A percentile compares a stretch with the other conserved stretches of the same genome.
Conservation (phyloP, 495 filamentous ascomycete genomes). For the Daldinia grandis region DNA sequence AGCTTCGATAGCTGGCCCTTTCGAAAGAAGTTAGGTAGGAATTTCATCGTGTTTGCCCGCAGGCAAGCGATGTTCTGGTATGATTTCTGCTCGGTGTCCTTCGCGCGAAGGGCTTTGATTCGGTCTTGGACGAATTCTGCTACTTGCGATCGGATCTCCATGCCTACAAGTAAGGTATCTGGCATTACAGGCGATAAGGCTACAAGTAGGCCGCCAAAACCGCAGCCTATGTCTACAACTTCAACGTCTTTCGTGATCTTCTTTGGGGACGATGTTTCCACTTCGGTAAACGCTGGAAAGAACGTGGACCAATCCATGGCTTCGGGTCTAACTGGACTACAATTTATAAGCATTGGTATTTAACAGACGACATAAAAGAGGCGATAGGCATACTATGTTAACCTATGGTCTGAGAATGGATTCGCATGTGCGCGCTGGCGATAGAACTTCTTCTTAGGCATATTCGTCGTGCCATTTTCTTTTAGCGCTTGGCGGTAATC, state of each 20-base stretch:
- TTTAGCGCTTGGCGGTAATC: constrained; percentile 68
- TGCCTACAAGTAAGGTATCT: constrained; percentile 81
- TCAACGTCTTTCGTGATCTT: constrained; percentile 75
- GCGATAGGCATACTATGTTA: constrained; percentile 76
- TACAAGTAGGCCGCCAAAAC: constrained; percentile 90
- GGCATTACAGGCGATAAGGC: constrained; percentile 84
- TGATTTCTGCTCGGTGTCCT: constrained; percentile 63
- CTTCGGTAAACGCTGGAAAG: constrained; percentile 73
- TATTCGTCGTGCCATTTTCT: constrained; percentile 50
- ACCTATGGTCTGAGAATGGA: constrained; percentile 90
- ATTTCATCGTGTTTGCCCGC: constrained; percentile 97
- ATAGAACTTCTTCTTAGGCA: constrained; percentile 95
- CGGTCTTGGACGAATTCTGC: constrained; percentile 87
- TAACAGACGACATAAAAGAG: background rate
- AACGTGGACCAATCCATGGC: constrained; percentile 90
- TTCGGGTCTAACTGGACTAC: constrained; percentile 79
- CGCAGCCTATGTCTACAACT: constrained; percentile 97
- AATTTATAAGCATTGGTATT: constrained; percentile 16
- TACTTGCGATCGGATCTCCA: constrained; percentile 92
- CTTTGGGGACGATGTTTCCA: constrained; percentile 36
- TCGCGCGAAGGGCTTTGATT: constrained; percentile 78
- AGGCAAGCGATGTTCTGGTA: constrained; percentile 90
- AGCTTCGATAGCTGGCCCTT: constrained; percentile 81
- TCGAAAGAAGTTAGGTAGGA: constrained; percentile 92
- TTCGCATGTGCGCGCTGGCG: constrained; percentile 96